phyloP scores from a whole-genome alignment of 2,329 filamentous ascomycete species.

The Sclerotinia nivalis region DNA sequence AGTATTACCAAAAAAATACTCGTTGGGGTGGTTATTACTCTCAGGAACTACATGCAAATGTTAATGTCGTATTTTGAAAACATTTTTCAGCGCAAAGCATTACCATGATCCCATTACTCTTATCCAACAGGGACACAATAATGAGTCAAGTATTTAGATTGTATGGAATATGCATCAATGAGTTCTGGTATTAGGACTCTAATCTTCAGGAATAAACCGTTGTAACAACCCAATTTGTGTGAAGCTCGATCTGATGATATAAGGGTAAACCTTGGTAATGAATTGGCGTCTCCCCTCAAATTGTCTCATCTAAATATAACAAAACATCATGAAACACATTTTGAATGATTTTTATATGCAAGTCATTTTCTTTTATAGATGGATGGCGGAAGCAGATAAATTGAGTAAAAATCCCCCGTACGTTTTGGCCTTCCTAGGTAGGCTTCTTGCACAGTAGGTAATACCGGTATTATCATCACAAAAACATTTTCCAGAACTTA shows the following conservation, averaged over 20 bases:
- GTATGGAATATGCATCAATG: background rate
- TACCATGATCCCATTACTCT: background rate
- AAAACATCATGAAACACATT: background rate
- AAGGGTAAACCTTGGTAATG: background rate
- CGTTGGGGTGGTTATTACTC: background rate
- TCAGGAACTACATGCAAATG: conserved; percentile 1
- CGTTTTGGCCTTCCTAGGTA: background rate
- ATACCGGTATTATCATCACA: background rate
- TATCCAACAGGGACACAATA: too few relatives aligned
- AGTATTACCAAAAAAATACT: background rate
- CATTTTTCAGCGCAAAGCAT: background rate
- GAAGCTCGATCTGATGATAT: background rate
- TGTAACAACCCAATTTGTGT: background rate
- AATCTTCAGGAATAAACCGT: background rate
- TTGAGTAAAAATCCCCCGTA: background rate
- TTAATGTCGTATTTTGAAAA: background rate
- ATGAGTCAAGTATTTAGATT: background rate
- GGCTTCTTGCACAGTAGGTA: background rate
- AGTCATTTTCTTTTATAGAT: background rate
- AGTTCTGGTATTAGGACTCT: background rate
- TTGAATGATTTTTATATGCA: background rate
- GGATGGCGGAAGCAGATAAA: background rate
- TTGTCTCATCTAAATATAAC: conserved; percentile 5
- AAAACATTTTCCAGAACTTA: too few relatives aligned
- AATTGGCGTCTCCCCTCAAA: background rate